Evolutionary conservation across 345 rosid genomes (phyloP).

Genomic region (Acer negundo): DNA sequence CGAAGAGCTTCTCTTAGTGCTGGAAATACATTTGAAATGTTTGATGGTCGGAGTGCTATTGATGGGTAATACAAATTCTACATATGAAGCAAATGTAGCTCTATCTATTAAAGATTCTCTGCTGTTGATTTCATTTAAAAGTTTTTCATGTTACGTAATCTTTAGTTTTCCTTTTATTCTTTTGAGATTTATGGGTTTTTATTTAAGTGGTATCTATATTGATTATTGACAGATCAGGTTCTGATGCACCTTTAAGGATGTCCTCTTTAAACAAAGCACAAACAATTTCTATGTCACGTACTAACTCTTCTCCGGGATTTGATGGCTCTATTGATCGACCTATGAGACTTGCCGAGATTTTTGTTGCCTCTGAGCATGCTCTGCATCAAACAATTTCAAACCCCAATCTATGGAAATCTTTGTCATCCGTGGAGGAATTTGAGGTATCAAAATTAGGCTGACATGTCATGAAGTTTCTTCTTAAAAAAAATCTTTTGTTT

Average conservation of each 20-base stretch:
- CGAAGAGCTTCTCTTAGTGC: constrained; percentile 97
- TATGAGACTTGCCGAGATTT: constrained; percentile 95
- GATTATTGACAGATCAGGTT: constrained; percentile 77
- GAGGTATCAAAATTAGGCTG: constrained; percentile 57
- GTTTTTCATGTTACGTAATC: constrained; percentile 5
- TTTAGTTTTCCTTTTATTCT: constrained; percentile 18
- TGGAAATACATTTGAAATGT: constrained; percentile 76
- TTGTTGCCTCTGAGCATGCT: constrained; percentile 94
- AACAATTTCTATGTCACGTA: constrained; percentile 56
- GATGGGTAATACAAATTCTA: constrained; percentile 69
- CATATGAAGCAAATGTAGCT: constrained; percentile 18
- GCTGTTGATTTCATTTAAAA: neutral
- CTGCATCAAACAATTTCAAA: constrained; percentile 71
- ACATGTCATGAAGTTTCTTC: neutral
- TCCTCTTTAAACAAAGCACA: constrained; percentile 48
- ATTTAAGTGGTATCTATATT: constrained; percentile 37
- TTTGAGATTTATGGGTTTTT: constrained; percentile 17
- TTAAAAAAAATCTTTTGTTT: constrained; percentile 7
- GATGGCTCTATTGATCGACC: constrained; percentile 86
- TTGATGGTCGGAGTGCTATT: constrained; percentile 54
- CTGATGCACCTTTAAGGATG: constrained; percentile 51
- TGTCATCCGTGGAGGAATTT: constrained; percentile 78
- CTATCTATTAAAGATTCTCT: constrained; percentile 14
- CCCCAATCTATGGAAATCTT: constrained; percentile 62
- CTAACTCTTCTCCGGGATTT: constrained; percentile 85